Evolutionary conservation across 2,329 filamentous ascomycete genomes (phyloP), one percentile per base, ranked within the genome.

Genomic region (Metarhizium robertsii): DNA sequence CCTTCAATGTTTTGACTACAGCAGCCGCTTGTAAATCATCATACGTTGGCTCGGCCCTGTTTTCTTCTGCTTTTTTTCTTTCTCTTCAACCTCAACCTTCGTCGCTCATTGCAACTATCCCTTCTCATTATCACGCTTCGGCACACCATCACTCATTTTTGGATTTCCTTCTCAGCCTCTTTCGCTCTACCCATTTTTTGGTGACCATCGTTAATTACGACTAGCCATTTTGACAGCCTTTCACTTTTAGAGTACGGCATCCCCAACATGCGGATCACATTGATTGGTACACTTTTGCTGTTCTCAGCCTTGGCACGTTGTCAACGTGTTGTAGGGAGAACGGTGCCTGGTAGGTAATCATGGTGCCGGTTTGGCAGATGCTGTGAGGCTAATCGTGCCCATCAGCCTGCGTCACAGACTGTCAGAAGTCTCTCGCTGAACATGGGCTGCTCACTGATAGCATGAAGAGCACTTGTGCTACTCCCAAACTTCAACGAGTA

Each of bases 201-300:
- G 66, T 64, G 61, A 62, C 62, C 60, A 67, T 66, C 65, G 62
- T 67, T 67, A 66, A 64, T 58, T 56, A 61, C 61, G 60, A 62
- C 62, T 59, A 61, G 55, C 63, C 60, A 61, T 64, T 62, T 62
- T 50, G 50, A 57, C 57, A 58, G 50, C 51, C 54, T 52, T 57
- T 58, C 45, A 50, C 59, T 59, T 55, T 18, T 56, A 42, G 51
- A 50, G 46, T 45, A 52, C 25, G 34, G 51, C 49, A 20, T 54
- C 45, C 45, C 20, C 52, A 58, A 51, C 55, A 70, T 69, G 67
- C 64, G 60, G 54, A 36, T 56, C 34, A 45, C 20, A 40, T 51
- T 58, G 14, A 18, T 58, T 38, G 52, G 54, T 32, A 40, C 45
- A 30, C 45, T 53, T 38, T 34, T 61, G 36, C 48, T 61, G 30